Evolutionary conservation across 768 basidiomycete genomes (phyloP), one percentile per base, ranked within the genome.

Genomic region (Cubamyces sp.): DNA sequence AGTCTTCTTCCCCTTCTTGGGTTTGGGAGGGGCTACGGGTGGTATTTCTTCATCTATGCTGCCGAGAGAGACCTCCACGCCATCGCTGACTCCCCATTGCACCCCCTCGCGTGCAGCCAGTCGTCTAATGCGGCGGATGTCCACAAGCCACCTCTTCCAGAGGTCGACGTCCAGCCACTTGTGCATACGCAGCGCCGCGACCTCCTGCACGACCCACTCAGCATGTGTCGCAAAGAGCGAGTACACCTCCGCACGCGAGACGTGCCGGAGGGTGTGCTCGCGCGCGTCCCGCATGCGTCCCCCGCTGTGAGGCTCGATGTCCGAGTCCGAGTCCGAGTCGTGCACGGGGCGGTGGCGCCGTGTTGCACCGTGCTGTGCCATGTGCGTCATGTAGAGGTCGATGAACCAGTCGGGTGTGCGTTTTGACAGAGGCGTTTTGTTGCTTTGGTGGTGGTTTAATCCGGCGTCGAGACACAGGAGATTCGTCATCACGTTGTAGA

Each of bases 161-260:
- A 75, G 67, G 0, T 62, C 51, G 5, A 84, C 63, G 55, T 86
- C 74, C 7, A 89, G 57, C 19, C 80, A 57, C 45, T 69, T 71
- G 18, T 64, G 56, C 4, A 66, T 55, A 18, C 64, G 57, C 25
- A 70, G 66, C 40, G 56, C 64, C 11, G 65, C 68, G 61, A 82
- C 82, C 52, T 86, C 78, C 12, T 82, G 79, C 40, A 86, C 69
- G 8, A 90, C 66, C 87, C 87, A 90, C 39, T 80, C 81, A 0
- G 80, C 79, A 9, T 88, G 85, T 11, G 78, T 75, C 12, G 84
- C 86, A 61, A 87, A 82, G 1, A 78, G 61, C 12, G 78, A 76
- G 39, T 75, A 69, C n/a, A 88, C 70, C 68, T 87, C 83, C 37
- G 84, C 79, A 28, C 59, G 76, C 47, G 84, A 77, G 26, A 88